A percentile compares a stretch with the other conserved stretches of the same genome.
phyloP scores from a whole-genome alignment of 2,329 filamentous ascomycete genomes.

The Cryphonectria nitschkei region DNA sequence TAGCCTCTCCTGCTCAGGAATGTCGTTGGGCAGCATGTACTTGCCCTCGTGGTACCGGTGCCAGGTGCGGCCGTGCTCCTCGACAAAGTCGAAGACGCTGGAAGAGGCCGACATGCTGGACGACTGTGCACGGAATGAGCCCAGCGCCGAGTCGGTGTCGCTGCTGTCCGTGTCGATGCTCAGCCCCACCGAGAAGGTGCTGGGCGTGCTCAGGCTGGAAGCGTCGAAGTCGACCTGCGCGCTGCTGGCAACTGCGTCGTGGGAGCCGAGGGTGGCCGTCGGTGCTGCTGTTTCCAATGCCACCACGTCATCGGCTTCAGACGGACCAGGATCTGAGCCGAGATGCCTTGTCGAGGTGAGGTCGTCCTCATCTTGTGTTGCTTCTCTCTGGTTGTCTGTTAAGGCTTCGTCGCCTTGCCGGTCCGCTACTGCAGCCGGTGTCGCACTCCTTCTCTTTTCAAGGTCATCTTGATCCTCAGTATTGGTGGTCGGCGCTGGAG shows the following conservation, averaged over 20 bases:
- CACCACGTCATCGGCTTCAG: neutral
- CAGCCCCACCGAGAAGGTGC: conserved; percentile 22
- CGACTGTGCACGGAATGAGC: conserved; percentile 23
- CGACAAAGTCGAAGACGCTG: conserved; percentile 28
- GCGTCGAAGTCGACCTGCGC: conserved; percentile 18
- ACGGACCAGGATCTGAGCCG: neutral
- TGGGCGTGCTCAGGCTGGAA: conserved; percentile 19
- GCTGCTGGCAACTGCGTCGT: conserved; percentile 3
- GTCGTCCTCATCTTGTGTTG: neutral
- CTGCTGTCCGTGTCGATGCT: conserved; percentile 25
- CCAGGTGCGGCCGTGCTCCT: conserved; percentile 29
- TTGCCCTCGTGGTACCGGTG: conserved; percentile 29
- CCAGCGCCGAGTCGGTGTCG: conserved; percentile 27
- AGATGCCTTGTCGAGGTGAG: neutral
- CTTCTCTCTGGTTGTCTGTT: neutral
- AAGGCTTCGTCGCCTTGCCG: neutral
- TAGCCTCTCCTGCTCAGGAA: conserved; percentile 28
- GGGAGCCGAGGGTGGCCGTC: neutral
- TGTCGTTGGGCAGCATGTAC: conserved; percentile 30
- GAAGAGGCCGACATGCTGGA: conserved; percentile 25
- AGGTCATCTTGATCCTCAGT: neutral
- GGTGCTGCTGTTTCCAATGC: neutral
- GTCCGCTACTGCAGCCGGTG: neutral
- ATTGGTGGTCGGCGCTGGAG: neutral
- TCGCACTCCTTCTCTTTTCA: neutral